Evolutionary conservation across 768 basidiomycete genomes (phyloP), one percentile per base, ranked within the genome.

Genomic region (Lyophyllum semitale): DNA sequence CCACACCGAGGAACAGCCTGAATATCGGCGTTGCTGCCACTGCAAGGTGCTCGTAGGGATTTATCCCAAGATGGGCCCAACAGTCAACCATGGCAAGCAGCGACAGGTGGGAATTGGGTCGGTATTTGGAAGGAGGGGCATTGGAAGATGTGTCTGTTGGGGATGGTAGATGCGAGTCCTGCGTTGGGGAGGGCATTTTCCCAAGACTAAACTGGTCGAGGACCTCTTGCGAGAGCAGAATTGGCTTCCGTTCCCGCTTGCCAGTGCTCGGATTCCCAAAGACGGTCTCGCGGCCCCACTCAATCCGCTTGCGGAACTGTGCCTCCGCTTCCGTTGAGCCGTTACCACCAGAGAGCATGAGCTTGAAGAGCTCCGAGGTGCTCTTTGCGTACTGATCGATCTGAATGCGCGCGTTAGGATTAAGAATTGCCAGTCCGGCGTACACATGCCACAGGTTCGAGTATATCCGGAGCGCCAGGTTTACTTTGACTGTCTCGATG

Each of bases 381-480:
- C 87, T 89, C 55, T 83, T 82, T 2, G 96, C 88, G 67, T 88
- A 99, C 61, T 96, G 93, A 62, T 97, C 82, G 60, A 99, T 98
- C 68, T 98, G 96, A 1, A 79, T 70, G 38, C 83, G 83, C 0
- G 97, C 97, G 12, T 82, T 87, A 4, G 97, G 96, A 71, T 99
- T 98, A 58, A 99, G 83, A 68, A 98, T 93, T 1, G 96, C 96
- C n/a, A 99, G 83, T 1, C 97, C 96, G 13, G 96, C 96, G 69
- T 99, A 99, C 66, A 99, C 96, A 72, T 99, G 96, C 95, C 95
- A 99, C 57, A 94, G 89, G 71, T 95, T 97, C 41, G 93, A 83
- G 72, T 98, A 99, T 64, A 99, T 98, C 0, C 97, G 92, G 18
- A 97, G 83, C 59, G 91, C 87, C 71, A 98, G 89, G 78, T 99